A percentile compares a stretch with the other conserved stretches of the same genome.
Conservation (phyloP, 257 asterid genomes). For the Plectranthus barbatus region DNA sequence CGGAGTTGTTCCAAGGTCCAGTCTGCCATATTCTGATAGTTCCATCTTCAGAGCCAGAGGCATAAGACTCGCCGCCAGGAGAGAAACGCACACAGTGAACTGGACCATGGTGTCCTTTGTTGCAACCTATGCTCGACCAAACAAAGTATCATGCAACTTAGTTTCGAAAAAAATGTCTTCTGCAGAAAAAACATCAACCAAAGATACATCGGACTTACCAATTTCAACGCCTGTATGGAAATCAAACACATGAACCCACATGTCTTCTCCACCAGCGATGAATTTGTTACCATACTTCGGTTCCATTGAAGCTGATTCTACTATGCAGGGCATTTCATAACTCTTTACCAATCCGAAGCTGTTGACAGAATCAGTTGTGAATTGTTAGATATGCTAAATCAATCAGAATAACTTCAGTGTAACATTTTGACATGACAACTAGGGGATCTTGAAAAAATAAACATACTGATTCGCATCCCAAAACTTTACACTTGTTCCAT, state of each 20-base stretch:
- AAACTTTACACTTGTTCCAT: conserved; percentile 77
- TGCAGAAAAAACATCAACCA: neutral
- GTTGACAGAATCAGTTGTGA: conserved; percentile 1
- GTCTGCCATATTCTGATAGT: conserved; percentile 94
- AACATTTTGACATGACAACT: neutral
- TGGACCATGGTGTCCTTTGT: conserved; percentile 99
- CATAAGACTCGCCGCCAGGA: conserved; percentile 88
- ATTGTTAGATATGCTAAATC: neutral
- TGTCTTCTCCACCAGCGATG: conserved; percentile 94
- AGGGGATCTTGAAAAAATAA: neutral
- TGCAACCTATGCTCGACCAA: conserved; percentile 49
- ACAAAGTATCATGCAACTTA: neutral
- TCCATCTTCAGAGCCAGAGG: conserved; percentile 98
- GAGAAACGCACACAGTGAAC: conserved; percentile 94
- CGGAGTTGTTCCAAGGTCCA: conserved; percentile 37
- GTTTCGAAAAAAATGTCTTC: too few relatives aligned
- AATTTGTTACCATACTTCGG: conserved; percentile 83
- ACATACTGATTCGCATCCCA: conserved; percentile 98
- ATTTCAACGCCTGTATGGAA: conserved; percentile 79
- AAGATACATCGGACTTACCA: conserved; percentile 43
- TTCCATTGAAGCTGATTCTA: conserved; percentile 91
- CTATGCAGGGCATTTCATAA: conserved; percentile 74
- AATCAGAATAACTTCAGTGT: neutral
- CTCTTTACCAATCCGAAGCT: conserved; percentile 89
- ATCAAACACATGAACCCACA: conserved; percentile 93